A percentile compares a stretch with the other conserved stretches of the same genome.
phyloP scores from a whole-genome alignment of 192 early-diverging fungal species.

The Entophlyctis helioformis region DNA sequence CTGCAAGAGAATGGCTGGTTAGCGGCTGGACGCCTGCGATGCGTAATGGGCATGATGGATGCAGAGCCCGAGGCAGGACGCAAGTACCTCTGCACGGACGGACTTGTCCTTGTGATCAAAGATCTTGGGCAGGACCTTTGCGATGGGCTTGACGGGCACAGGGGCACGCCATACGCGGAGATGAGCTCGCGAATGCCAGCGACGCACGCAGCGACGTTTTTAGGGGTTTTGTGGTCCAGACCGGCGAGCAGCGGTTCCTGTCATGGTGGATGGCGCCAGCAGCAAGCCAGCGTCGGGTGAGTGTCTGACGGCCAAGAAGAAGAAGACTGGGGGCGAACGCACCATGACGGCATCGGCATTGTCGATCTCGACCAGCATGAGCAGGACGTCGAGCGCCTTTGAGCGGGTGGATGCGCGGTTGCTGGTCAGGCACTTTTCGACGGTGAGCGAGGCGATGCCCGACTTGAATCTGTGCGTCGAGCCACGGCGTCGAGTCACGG shows the following conservation, averaged over 20 bases:
- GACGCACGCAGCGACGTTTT: conserved; percentile 69
- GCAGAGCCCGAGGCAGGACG: too few species aligned
- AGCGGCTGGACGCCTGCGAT: too few species aligned
- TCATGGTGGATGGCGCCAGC: too few species aligned
- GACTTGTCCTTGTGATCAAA: conserved; percentile 91
- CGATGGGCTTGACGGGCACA: conserved; percentile 66
- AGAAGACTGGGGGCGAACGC: conserved; percentile 7
- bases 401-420: conserved; percentile 69
- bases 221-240: conserved; percentile 80
- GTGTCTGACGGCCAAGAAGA: background rate
- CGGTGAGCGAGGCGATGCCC: conserved; percentile 59
- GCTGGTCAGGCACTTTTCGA: conserved; percentile 80
- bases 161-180: conserved; percentile 13
- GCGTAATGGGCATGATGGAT: too few species aligned
- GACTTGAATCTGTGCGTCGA: too few species aligned
- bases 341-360: conserved; percentile 69
- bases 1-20: too few species aligned
- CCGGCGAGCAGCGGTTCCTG: conserved; percentile 67
- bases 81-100: conserved; percentile 71
- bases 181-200: conserved; percentile 48
- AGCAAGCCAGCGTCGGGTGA: too few species aligned
- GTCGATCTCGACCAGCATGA: conserved; percentile 85
- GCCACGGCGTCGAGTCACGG: too few species aligned
- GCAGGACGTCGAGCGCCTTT: conserved; percentile 64
- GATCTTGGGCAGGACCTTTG: conserved; percentile 76